Evolutionary conservation across 805 yeast genomes (phyloP).

Genomic region (Yarrowia sp.): DNA sequence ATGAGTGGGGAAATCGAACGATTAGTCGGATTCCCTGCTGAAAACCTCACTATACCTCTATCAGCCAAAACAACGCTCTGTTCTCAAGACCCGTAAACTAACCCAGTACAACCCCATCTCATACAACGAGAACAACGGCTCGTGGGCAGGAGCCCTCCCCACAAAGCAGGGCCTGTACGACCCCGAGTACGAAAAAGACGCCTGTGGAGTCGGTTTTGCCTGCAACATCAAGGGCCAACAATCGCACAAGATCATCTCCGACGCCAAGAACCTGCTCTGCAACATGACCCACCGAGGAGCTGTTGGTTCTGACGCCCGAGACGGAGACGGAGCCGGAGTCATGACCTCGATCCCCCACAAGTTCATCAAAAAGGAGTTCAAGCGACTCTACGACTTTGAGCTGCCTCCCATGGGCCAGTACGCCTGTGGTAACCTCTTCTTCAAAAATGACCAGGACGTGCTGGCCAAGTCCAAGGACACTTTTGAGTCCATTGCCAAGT

Average conservation of each 20-base stretch:
- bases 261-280: constrained; percentile 83
- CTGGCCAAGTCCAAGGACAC: constrained; percentile 73
- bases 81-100: neutral
- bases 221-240: constrained; percentile 88
- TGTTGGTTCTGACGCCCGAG: constrained; percentile 91
- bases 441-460: constrained; percentile 80
- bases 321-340: constrained; percentile 99
- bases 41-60: neutral
- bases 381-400: constrained; percentile 66
- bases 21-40: no score
- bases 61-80: neutral
- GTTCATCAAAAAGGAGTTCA: constrained; percentile 84
- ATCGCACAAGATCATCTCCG: constrained; percentile 91
- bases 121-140: constrained; percentile 45
- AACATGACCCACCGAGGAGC: constrained; percentile 99
- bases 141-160: constrained; percentile 94
- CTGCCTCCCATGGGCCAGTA: constrained; percentile 85
- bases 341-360: constrained; percentile 91
- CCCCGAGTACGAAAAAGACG: constrained; percentile 93
- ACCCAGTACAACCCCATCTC: constrained; percentile 35
- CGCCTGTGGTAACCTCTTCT: constrained; percentile 93
- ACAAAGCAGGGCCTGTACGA: constrained; percentile 87
- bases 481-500: constrained; percentile 79
- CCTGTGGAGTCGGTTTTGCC: constrained; percentile 98
- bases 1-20: neutral